Conservation (phyloP, 2,329 filamentous ascomycete genomes). For the Graphium sp. region DNA sequence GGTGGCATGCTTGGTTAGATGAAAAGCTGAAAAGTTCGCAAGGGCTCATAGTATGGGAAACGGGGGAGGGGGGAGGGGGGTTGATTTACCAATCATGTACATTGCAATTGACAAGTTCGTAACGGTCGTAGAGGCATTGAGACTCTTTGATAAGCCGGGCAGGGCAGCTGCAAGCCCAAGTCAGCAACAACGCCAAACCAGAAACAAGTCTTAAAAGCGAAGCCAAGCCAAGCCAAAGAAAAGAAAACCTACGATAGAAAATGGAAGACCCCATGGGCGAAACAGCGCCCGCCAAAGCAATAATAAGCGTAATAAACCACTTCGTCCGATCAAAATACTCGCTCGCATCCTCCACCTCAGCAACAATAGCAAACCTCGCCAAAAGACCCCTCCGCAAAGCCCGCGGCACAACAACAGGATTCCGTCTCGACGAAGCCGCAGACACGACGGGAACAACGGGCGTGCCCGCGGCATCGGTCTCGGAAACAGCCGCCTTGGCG, state of each 20-base stretch:
- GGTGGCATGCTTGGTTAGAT: background rate
- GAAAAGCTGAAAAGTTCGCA: too few species aligned
- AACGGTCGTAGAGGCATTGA: conserved; percentile 45
- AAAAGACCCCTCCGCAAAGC: conserved; percentile 52
- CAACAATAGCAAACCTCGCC: conserved; percentile 51
- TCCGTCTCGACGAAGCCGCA: too few species aligned
- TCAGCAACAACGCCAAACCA: background rate
- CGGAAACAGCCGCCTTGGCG: too few species aligned
- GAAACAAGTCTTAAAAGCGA: background rate
- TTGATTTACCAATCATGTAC: conserved; percentile 45
- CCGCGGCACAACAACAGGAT: conserved; percentile 28
- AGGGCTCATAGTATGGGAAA: background rate
- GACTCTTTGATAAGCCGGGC: conserved; percentile 40
- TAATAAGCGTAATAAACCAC: conserved; percentile 68
- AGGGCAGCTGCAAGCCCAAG: conserved; percentile 41
- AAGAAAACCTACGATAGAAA: conserved; percentile 49
- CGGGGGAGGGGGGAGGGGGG: background rate
- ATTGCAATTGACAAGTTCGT: conserved; percentile 63
- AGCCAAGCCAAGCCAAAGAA: background rate
- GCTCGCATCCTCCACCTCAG: conserved; percentile 63
- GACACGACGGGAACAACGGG: too few species aligned
- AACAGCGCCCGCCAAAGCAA: conserved; percentile 60
- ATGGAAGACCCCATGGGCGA: conserved; percentile 76
- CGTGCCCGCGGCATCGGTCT: too few species aligned
- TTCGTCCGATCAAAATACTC: conserved; percentile 60